A percentile compares a stretch with the other conserved stretches of the same genome.
These are phyloP conservation scores for Daldinia caldariorum DNA, from an alignment of 495 filamentous ascomycete genomes.

Conservation along the genomic window DNA sequence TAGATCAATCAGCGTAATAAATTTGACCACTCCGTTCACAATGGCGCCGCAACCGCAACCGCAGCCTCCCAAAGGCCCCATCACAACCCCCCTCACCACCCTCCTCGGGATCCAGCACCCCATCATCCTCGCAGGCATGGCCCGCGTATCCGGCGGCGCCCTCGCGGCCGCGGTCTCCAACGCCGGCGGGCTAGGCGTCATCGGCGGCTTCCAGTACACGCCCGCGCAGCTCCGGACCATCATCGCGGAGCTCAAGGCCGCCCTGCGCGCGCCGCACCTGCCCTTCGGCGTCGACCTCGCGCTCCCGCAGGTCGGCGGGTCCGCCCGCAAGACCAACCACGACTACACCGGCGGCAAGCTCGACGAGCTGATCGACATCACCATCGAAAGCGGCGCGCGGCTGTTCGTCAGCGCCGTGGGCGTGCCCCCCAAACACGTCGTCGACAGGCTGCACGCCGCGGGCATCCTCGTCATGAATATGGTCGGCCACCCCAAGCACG, in stretches of 20 bases:
- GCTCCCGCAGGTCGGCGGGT: constrained; percentile 82
- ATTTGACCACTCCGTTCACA: constrained; percentile 7
- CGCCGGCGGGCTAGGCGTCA: constrained; percentile 83
- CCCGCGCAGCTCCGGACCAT: constrained; percentile 79
- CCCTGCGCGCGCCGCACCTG: constrained; percentile 67
- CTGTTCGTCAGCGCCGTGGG: constrained; percentile 87
- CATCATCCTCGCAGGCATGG: constrained; percentile 90
- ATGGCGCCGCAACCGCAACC: constrained; percentile 40
- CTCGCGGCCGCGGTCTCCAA: constrained; percentile 90
- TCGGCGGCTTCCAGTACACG: constrained; percentile 88
- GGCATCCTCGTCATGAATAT: constrained; percentile 92
- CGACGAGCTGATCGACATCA: constrained; percentile 82
- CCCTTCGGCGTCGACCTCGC: constrained; percentile 91
- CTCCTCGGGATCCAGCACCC: constrained; percentile 82
- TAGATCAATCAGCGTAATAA: neutral
- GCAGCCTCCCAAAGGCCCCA: constrained; percentile 50
- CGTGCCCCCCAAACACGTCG: constrained; percentile 73
- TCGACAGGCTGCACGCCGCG: constrained; percentile 76
- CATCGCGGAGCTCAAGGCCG: constrained; percentile 81
- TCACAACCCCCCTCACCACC: constrained; percentile 79
- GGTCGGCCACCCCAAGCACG: constrained; percentile 92
- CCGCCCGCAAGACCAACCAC: constrained; percentile 85
- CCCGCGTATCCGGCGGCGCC: constrained; percentile 75
- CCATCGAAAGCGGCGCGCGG: constrained; percentile 77
- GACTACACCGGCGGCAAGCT: constrained; percentile 89